Base-by-base conservation (phyloP, 192 early-diverging fungal genomes). In the Backusella luteola region DNA sequence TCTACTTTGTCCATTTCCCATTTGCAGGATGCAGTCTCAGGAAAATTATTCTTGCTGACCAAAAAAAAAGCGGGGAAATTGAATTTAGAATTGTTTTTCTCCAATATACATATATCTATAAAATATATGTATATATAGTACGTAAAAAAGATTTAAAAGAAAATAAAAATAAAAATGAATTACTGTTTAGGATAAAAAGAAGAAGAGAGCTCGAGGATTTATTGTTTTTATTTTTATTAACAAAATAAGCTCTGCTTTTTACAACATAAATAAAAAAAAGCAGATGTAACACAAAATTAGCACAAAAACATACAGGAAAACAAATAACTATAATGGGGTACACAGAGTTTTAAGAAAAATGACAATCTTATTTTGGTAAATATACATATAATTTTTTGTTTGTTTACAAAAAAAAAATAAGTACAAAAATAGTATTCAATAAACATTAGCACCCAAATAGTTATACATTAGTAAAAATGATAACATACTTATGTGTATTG, bases 1-100 rank as follows among this genome's bases (percentile, higher is more conserved):
- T 63, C 56, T 63, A 29, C 56, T 63, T 63, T 63, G 56, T 63
- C 56, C 56, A 63, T 63, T 63, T 63, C 56, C 56, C 56, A 63
- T 63, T 63, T 63, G 56, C 11, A 63, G 56, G 56, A 29, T 29
- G 56, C 29, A 63, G 21, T 63, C 56, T 63, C 23, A 29, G 23
- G 23, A 63, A 63, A 63, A 63, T 4, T 63, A 63, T 63, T 63
- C 56, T 63, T 63, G 21, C 56, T 63, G 26, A 15, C 56, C 26
- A 29, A 26, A 59, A 63, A 63, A 63, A 63, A 63, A 59, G 56
- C 17, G 46, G 46, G 46, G 17, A 59, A 14, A 26, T 59, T 59
- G 56, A 26, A 26, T 26, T 59, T 26, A 59, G 23, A 14, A 26
- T 59, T 59, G 56, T 26, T 21, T 59, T 59, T 59, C 9, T 59